phyloP scores from a whole-genome alignment of 2,329 filamentous ascomycete species.

The Paecilomyces sp. region DNA sequence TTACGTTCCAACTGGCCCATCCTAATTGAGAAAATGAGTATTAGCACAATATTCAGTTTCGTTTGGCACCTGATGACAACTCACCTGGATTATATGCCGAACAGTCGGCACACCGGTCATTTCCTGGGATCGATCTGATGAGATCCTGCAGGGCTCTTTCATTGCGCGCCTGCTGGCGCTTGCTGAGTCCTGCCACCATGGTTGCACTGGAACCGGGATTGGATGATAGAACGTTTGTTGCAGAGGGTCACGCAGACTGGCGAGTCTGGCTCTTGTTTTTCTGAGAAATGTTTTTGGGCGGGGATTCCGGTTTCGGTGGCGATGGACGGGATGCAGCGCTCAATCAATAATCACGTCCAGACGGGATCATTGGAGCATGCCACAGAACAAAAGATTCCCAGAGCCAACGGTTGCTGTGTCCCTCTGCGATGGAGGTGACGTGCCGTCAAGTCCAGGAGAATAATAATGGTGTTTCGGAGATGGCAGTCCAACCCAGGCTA shows the following conservation, averaged over 20 bases:
- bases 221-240: background rate
- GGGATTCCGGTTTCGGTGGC: background rate
- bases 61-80: conserved; percentile 19
- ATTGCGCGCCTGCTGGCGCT: conserved; percentile 96
- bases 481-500: background rate
- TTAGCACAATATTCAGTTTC: conserved; percentile 16
- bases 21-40: conserved; percentile 43
- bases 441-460: background rate
- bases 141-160: conserved; percentile 87
- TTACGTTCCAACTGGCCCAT: conserved; percentile 95
- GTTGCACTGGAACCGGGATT: conserved; percentile 6
- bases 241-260: background rate
- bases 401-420: background rate
- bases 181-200: conserved; percentile 75
- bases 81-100: conserved; percentile 82
- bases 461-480: background rate
- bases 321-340: background rate
- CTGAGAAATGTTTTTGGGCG: background rate
- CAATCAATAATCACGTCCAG: background rate
- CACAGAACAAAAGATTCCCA: background rate
- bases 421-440: background rate
- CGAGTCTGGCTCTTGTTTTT: background rate
- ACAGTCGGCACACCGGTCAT: conserved; percentile 92
- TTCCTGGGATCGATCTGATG: conserved; percentile 74
- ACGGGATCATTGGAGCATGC: background rate